phyloP scores from a whole-genome alignment of 2,329 filamentous ascomycete species.

The Talaromyces marneffei region DNA sequence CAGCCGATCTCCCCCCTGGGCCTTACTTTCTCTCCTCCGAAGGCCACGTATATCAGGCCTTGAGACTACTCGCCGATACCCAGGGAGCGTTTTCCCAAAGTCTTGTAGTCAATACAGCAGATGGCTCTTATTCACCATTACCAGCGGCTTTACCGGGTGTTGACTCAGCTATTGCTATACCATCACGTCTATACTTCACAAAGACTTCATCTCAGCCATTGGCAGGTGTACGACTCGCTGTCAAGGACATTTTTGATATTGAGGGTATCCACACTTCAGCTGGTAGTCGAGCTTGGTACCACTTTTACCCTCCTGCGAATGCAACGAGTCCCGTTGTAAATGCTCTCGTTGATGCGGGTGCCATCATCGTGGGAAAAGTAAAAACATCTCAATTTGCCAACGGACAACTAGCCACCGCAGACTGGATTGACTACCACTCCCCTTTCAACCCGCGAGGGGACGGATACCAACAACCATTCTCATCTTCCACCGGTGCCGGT shows the following conservation, averaged over 20 bases:
- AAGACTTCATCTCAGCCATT: slow-evolving; percentile 49
- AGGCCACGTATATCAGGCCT: slow-evolving; percentile 46
- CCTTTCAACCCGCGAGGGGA: slow-evolving; percentile 45
- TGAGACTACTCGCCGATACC: slow-evolving; percentile 46
- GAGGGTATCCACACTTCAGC: slow-evolving; percentile 52
- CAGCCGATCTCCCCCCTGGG: slow-evolving; percentile 34
- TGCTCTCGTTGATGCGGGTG: slow-evolving; percentile 55
- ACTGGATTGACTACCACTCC: slow-evolving; percentile 32
- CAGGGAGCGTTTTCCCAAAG: slow-evolving; percentile 28
- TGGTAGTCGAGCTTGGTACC: slow-evolving; percentile 55
- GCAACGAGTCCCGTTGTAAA: slow-evolving; percentile 49
- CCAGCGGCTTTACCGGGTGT: slow-evolving; percentile 14
- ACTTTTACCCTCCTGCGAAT: slow-evolving; percentile 45
- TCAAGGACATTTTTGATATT: slow-evolving; percentile 60
- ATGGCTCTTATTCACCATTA: slow-evolving; percentile 17
- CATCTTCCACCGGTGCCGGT: slow-evolving; percentile 37
- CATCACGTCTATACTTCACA: neutral
- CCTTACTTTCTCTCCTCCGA: slow-evolving; percentile 47
- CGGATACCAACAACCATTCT: slow-evolving; percentile 39
- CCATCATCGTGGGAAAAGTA: slow-evolving; percentile 38
- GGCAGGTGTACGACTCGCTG: slow-evolving; percentile 54
- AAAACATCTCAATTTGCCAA: slow-evolving; percentile 14
- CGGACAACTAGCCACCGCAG: slow-evolving; percentile 16
- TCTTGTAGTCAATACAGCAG: slow-evolving; percentile 5
- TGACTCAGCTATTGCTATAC: slow-evolving; percentile 1